Percentiles rank a stretch among this genome's conserved stretches.
phyloP scores from a whole-genome alignment of 164 flowering plant genomes.

The Chimonanthus praecox region DNA sequence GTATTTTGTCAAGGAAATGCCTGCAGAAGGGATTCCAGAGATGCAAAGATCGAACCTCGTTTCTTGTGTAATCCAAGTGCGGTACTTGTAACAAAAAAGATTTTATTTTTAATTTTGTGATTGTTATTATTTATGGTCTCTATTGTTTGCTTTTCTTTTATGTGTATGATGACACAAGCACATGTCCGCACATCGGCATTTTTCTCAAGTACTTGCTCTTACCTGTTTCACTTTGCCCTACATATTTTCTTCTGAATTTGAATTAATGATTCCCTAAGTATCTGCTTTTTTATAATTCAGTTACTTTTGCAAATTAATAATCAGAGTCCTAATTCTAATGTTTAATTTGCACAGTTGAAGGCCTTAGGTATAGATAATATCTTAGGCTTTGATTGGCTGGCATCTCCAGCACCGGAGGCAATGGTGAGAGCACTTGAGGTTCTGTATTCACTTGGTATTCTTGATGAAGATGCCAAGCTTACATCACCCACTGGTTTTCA shows the following conservation, averaged over 20 bases:
- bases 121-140: background rate
- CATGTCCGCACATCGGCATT: background rate
- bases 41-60: slow-evolving; percentile 94
- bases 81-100: slow-evolving; percentile 7
- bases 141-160: background rate
- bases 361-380: slow-evolving; percentile 95
- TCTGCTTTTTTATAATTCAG: background rate
- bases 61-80: slow-evolving; percentile 83
- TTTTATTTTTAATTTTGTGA: background rate
- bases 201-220: background rate
- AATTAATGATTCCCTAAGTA: background rate
- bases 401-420: slow-evolving; percentile 89
- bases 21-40: slow-evolving; percentile 83
- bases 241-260: background rate
- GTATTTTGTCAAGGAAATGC: slow-evolving; percentile 69
- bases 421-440: slow-evolving; percentile 95
- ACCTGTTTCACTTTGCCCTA: background rate
- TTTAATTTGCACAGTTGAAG: slow-evolving; percentile 54
- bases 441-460: slow-evolving; percentile 79
- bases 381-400: slow-evolving; percentile 96
- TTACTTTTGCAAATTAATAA: slow-evolving; percentile 1
- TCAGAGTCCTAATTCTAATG: slow-evolving; percentile 11
- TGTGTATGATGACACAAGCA: background rate
- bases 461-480: slow-evolving; percentile 96
- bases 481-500: slow-evolving; percentile 95